Base-by-base conservation (phyloP, 1,284 basidiomycete species). In the Neotropicomus parvogracilis region DNA sequence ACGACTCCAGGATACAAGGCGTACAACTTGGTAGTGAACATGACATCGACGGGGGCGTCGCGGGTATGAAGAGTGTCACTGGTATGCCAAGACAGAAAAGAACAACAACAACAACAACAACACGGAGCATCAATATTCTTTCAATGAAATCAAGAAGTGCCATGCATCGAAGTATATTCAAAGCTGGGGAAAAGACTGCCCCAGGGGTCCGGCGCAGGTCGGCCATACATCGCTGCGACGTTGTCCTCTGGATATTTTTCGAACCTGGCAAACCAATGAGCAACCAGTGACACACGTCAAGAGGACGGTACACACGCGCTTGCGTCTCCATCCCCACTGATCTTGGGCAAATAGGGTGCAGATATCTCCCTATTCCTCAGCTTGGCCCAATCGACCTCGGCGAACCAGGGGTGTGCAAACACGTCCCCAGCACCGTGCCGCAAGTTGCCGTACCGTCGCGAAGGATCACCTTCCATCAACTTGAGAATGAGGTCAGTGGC, bases 351-450 rank as follows among this genome's bases (percentile, higher is more conserved):
- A 70, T 97, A 99, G 5, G 95, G 95, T n/a, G 95, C 94, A 3
- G 89, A 91, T 48, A 99, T 97, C 64, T 97, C 92, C 53, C 92
- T 75, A 43, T 80, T 77, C 60, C 80, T 81, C 47, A 99, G 72
- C 67, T 86, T 83, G 50, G 83, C 81, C 95, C 95, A 99, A 58
- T 95, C 91, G 17, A 99, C 95, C 69, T 99, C 97, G 39, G 82
- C 78, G 64, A 97, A 98, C 95, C 95, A 98, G n/a, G 83, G 78
- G 65, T 98, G 95, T 9, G 85, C 85, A 62, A 98, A 97, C 52
- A 99, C 94, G 67, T 98, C 95, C 26, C 86, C 86, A 13, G 91
- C 90, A n/a, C 95, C 95, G 54, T 91, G 81, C 38, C 81, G 79
- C 74, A 98, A 67, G 71, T 99, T 99, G 6, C 97, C 95, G 65